phyloP scores from a whole-genome alignment of 371 early-diverging fungal species.

The Rhizopus sp. region DNA sequence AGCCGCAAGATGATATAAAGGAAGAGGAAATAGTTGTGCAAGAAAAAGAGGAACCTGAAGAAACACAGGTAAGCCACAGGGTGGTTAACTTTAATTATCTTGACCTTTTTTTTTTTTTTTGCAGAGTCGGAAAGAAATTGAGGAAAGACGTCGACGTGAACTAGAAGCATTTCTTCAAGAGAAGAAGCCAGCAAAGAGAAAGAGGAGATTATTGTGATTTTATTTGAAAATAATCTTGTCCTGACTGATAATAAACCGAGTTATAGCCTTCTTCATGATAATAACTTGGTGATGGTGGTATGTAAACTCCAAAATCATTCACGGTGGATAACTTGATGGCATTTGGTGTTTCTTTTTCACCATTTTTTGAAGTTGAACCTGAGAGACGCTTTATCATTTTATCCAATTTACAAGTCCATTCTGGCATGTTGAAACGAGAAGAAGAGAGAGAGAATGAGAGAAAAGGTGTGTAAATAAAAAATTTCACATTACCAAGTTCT shows the following conservation, averaged over 20 bases:
- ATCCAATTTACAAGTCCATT: not conserved
- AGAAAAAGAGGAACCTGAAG: not conserved
- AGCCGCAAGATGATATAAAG: no score
- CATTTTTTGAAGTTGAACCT: not conserved
- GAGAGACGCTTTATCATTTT: not conserved
- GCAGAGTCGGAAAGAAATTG: not conserved
- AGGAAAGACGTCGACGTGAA: not conserved
- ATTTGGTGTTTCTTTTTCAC: not conserved
- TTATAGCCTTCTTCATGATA: constrained; percentile 9
- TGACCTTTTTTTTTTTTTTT: not conserved
- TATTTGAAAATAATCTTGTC: constrained; percentile 4
- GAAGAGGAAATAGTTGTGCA: not conserved
- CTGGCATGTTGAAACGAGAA: constrained; percentile 2
- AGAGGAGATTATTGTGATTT: not conserved
- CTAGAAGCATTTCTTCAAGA: not conserved
- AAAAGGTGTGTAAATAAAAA: not conserved
- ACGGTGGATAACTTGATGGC: constrained; percentile 46
- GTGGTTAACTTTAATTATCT: not conserved
- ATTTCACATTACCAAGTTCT: not conserved
- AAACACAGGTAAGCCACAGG: no score
- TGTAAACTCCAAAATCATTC: constrained; percentile 39
- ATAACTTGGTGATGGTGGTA: constrained; percentile 42
- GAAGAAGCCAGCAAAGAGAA: not conserved
- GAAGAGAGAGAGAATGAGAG: not conserved
- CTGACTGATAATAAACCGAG: constrained; percentile 4